Evolutionary conservation across 352 stramenopile species (phyloP).

Genomic region (Albugo laibachii): DNA sequence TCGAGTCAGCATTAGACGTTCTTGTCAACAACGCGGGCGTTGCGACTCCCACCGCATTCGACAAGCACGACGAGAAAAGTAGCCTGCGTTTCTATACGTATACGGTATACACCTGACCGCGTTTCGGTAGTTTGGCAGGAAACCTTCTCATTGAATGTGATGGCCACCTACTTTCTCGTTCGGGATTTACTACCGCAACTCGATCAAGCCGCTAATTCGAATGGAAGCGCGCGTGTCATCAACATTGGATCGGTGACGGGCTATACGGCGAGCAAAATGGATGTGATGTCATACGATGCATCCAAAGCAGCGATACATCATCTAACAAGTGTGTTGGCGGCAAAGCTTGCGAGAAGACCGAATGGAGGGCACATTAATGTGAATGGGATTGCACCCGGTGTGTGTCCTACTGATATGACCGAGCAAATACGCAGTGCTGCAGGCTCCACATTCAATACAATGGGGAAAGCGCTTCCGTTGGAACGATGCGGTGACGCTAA

Average conservation of each 20-base stretch:
- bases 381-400: slow-evolving; percentile 87
- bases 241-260: slow-evolving; percentile 57
- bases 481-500: slow-evolving; percentile 61
- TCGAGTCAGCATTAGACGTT: slow-evolving; percentile 69
- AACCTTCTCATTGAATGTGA: slow-evolving; percentile 88
- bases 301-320: slow-evolving; percentile 90
- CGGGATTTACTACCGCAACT: slow-evolving; percentile 81
- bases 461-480: slow-evolving; percentile 61
- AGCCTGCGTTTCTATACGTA: slow-evolving; percentile 10
- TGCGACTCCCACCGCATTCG: slow-evolving; percentile 22
- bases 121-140: slow-evolving; percentile 68
- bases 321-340: slow-evolving; percentile 80
- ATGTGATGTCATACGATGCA: slow-evolving; percentile 87
- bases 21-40: slow-evolving; percentile 89
- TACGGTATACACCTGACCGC: slow-evolving; percentile 14
- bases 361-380: slow-evolving; percentile 84
- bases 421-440: slow-evolving; percentile 39
- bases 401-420: slow-evolving; percentile 83
- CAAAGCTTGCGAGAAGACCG: slow-evolving; percentile 68
- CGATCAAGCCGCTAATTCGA: slow-evolving; percentile 26
- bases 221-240: slow-evolving; percentile 38
- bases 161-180: slow-evolving; percentile 85
- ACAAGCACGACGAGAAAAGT: slow-evolving; percentile 17
- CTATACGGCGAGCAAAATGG: slow-evolving; percentile 68
- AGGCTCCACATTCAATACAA: slow-evolving; percentile 22